A percentile compares a stretch with the other conserved stretches of the same genome.
phyloP scores from a whole-genome alignment of 768 basidiomycete species.

The Tubosaeta sp. region DNA sequence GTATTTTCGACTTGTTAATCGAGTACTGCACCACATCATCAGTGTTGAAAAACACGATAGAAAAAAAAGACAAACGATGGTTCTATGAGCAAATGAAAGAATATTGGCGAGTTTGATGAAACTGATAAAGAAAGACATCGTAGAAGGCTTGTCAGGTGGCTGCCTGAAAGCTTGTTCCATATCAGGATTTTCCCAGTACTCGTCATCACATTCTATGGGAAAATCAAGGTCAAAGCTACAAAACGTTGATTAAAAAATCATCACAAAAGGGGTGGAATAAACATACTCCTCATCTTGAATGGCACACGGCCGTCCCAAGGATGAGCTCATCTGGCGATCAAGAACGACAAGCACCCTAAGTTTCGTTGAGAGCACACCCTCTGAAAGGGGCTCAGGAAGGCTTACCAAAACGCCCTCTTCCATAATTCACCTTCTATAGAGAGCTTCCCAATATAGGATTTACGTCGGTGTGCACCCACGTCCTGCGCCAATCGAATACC shows the following conservation, averaged over 20 bases:
- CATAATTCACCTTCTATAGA: conserved; percentile 55
- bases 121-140: conserved; percentile 48
- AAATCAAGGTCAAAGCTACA: conserved; percentile 56
- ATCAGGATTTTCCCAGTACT: conserved; percentile 56
- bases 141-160: conserved; percentile 54
- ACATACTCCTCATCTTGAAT: conserved; percentile 70
- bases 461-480: conserved; percentile 49
- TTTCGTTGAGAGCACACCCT: not conserved
- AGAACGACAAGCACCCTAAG: conserved; percentile 28
- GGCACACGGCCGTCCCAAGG: conserved; percentile 61
- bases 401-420: conserved; percentile 51
- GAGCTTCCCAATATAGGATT: conserved; percentile 26
- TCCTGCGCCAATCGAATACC: conserved; percentile 58
- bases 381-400: not conserved
- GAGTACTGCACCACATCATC: conserved; percentile 49
- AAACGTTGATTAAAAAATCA: not conserved
- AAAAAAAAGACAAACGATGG: conserved; percentile 42
- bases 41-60: not conserved
- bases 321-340: conserved; percentile 37
- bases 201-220: conserved; percentile 65
- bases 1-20: conserved; percentile 57
- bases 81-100: conserved; percentile 55
- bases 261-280: not conserved
- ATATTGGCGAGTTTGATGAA: conserved; percentile 59
- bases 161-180: conserved; percentile 53